phyloP scores from a whole-genome alignment of 1,139 yeast genomes.

The Yamadazyma trypodendri region DNA sequence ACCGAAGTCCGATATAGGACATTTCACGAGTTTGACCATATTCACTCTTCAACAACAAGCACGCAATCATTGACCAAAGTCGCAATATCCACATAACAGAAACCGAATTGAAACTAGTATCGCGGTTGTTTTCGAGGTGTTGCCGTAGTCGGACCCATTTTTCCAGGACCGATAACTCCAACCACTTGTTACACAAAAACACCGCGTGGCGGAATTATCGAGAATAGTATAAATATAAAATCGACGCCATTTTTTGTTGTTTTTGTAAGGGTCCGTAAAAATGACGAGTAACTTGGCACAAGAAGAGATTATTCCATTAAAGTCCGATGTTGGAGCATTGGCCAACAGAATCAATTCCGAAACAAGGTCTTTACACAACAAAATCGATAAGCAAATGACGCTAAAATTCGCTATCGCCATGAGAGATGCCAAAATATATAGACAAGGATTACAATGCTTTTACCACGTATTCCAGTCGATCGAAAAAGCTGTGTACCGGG shows the following conservation, averaged over 20 bases:
- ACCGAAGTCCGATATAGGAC: too few relatives aligned
- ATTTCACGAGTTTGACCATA: too few relatives aligned
- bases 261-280: not conserved
- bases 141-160: conserved; percentile 1
- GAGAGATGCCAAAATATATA: conserved; percentile 70
- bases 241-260: conserved; percentile 1
- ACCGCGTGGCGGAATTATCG: not conserved
- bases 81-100: too few relatives aligned
- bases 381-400: conserved; percentile 67
- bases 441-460: conserved; percentile 78
- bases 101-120: too few relatives aligned
- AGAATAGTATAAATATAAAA: conserved; percentile 1
- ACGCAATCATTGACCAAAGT: too few relatives aligned
- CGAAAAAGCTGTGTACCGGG: conserved; percentile 54
- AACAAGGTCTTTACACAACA: conserved; percentile 66
- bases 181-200: conserved; percentile 12
- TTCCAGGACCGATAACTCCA: conserved; percentile 16
- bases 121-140: too few relatives aligned
- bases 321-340: conserved; percentile 74
- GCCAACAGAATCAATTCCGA: conserved; percentile 75
- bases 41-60: too few relatives aligned
- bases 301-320: conserved; percentile 66
- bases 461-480: conserved; percentile 73
- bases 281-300: conserved; percentile 24
- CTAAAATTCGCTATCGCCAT: conserved; percentile 73